Evolutionary conservation across 805 yeast genomes (phyloP).

Genomic region (Candida nemodendra): DNA sequence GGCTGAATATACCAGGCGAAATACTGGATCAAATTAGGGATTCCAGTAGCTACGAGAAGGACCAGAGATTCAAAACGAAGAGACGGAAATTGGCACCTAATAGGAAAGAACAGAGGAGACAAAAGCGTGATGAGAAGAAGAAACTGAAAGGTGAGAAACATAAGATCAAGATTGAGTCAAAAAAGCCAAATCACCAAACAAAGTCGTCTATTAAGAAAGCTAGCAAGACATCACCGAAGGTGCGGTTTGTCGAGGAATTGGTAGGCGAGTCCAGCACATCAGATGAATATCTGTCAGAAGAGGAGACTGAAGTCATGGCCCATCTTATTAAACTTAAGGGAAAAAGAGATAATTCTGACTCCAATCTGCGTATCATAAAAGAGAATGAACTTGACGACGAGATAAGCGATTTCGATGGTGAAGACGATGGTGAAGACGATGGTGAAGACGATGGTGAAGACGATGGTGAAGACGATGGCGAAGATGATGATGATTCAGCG

Average conservation of each 20-base stretch:
- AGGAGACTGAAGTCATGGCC: conserved; percentile 23
- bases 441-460: conserved; percentile 16
- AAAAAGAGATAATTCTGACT: background rate
- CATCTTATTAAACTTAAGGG: conserved; percentile 6
- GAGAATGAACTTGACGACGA: conserved; percentile 13
- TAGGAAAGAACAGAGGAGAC: conserved; percentile 40
- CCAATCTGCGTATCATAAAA: conserved; percentile 3
- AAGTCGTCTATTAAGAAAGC: background rate
- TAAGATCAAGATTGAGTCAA: background rate
- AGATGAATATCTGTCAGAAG: conserved; percentile 15
- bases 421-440: conserved; percentile 7
- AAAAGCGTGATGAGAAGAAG: conserved; percentile 36
- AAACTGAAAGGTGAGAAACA: conserved; percentile 16
- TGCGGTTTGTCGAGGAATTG: conserved; percentile 18
- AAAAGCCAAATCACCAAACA: background rate
- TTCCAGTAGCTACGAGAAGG: conserved; percentile 34
- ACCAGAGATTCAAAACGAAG: conserved; percentile 28
- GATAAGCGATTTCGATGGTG: conserved; percentile 17
- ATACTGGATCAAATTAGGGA: conserved; percentile 41
- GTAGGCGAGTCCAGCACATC: conserved; percentile 8
- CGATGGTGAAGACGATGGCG: conserved; percentile 9
- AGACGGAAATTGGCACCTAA: conserved; percentile 26
- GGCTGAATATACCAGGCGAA: conserved; percentile 43
- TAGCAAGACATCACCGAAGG: conserved; percentile 14
- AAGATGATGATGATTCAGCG: conserved; percentile 8